These are phyloP conservation scores for Fusarium sp. DNA, from an alignment of 2,329 filamentous ascomycete species.

Conservation along the genomic window DNA sequence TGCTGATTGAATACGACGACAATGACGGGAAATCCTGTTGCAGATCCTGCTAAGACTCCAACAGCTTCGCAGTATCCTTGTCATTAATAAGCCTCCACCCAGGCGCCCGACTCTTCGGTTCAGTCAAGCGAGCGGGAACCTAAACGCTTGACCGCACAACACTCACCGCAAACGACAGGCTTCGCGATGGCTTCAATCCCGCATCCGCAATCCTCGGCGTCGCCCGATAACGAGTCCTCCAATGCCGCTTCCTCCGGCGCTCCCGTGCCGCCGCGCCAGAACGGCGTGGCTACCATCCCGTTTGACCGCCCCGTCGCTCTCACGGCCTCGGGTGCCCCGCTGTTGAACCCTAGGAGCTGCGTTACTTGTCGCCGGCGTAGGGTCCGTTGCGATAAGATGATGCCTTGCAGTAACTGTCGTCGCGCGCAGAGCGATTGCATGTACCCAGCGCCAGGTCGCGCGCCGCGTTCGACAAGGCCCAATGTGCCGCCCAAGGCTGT, in stretches of 20 bases:
- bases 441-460: constrained; percentile 75
- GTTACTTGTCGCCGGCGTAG: constrained; percentile 63
- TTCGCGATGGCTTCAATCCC: constrained; percentile 25
- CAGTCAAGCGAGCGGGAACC: background rate
- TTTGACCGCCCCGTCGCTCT: constrained; percentile 33
- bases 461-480: constrained; percentile 68
- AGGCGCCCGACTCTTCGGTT: background rate
- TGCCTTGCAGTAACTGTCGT: constrained; percentile 62
- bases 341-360: constrained; percentile 57
- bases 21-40: background rate
- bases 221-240: constrained; percentile 1
- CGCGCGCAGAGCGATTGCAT: constrained; percentile 73
- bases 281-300: constrained; percentile 23
- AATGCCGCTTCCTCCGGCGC: constrained; percentile 13
- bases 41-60: background rate
- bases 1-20: background rate
- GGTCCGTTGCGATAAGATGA: constrained; percentile 78
- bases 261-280: constrained; percentile 14
- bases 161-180: background rate
- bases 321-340: constrained; percentile 41
- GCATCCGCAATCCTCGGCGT: constrained; percentile 22
- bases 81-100: background rate
- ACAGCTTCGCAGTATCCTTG: background rate
- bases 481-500: constrained; percentile 60
- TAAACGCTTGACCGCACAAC: background rate